Base-by-base conservation (phyloP, 202 grass and related monocot species). In the Cymbopogon flexuosus region DNA sequence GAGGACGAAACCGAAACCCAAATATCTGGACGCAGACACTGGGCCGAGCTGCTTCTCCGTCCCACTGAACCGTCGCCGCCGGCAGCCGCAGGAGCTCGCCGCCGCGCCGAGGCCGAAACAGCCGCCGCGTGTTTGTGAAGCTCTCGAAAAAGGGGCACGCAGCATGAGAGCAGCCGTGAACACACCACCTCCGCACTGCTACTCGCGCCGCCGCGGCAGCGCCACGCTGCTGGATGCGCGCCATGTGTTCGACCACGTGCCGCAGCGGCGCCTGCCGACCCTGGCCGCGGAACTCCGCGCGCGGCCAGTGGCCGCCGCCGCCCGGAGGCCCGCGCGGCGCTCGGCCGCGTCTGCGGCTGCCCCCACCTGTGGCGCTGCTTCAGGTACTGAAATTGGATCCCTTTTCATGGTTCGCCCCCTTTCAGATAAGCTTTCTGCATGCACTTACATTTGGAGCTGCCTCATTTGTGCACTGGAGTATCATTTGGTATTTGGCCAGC, bases 241-340 rank as follows among this genome's bases (percentile, higher is more conserved):
- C 42, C 62, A 86, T 62, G 74, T 86, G 84, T 79, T 90, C 73
- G 83, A 79, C 60, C 67, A 73, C 79, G 60, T 76, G 76, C 79
- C 74, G 33, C 83, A 68, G 68, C 75, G 84, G 76, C 64, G 54
- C 67, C 40, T 57, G n/a, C 62, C 37, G 29, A 40, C 37, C 27
- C 37, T 43, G 46, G 14, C 27, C 19, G 76, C 69, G 6, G 69
- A 47, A 0, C 19, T 46, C 49, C 77, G 63, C 16, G 10, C 52
- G 15, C 58, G 39, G 59, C 35, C 47, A 2, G 8, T 24, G 5
- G 36, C 76, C 11, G 30, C 24, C 15, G 72, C 72, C 40, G 0
- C 52, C 62, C 36, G 77, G 49, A 81, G 76, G 29, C 70, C 51
- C 10, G 37, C 6, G 62, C 74, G 16, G 75, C 39, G 70, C 51